Evolutionary conservation across 352 stramenopile species (phyloP), one percentile per base, ranked within the genome.

Genomic region (Phytophthora colocasiae): DNA sequence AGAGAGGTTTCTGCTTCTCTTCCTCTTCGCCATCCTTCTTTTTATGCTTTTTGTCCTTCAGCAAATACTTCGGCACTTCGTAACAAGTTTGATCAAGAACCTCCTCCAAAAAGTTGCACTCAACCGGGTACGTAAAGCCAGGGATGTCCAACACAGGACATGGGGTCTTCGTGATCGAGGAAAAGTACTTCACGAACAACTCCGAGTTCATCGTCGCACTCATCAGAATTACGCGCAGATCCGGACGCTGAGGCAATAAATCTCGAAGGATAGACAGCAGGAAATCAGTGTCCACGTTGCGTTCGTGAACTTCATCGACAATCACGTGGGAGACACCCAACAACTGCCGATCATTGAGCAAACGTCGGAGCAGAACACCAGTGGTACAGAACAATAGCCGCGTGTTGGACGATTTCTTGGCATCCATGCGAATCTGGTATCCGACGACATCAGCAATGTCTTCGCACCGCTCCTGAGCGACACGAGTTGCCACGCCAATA

Each of bases 221-320:
- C 97, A 99, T 99, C 19, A 99, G 75, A 51, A 99, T 91, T 0
- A 99, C 72, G 4, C 91, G 81, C 52, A 98, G 72, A 17, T 93
- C 83, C 3, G 75, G 76, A n/a, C 87, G 85, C 15, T 88, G 71
- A 3, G 81, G 83, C 15, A 96, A 58, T 61, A 95, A 45, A 34
- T 94, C 87, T 4, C 92, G 85, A 10, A 99, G 71, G 66, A 99
- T 90, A 19, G 96, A 93, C 17, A 99, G 81, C 24, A 99, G 73
- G 41, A 99, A 98, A 66, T 99, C 97, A 15, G 90, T 98, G 75
- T 99, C 96, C 15, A 99, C 84, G 56, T 98, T 97, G 32, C 98
- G 84, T 66, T 99, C 98, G 71, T 99, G 97, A 19, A 99, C 97
- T 78, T 99, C 97, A 77, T 99, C 98, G n/a, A 99, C 92, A 48